Evolutionary conservation across 73 alveolate species (phyloP).

Genomic region (Uronychia binucleata): DNA sequence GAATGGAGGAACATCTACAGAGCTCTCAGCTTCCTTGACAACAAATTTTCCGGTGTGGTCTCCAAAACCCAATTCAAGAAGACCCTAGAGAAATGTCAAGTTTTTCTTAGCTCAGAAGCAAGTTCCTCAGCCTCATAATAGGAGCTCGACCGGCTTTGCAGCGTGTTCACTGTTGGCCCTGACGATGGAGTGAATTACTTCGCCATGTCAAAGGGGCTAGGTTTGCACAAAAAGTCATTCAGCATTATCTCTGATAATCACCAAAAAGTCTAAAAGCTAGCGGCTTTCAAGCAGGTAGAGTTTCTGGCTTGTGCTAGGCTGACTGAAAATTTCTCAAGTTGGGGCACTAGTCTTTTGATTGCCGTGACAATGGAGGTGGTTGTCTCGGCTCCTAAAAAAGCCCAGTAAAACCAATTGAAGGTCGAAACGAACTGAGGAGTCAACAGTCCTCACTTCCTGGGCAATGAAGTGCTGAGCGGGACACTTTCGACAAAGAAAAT

Average conservation of each 20-base stretch:
- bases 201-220: not conserved
- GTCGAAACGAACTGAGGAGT: too few species aligned
- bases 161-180: not conserved
- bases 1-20: constrained; percentile 19
- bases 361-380: not conserved
- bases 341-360: too few species aligned
- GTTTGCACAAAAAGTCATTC: not conserved
- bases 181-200: not conserved
- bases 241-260: not conserved
- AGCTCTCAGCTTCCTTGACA: not conserved
- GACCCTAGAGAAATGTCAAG: not conserved
- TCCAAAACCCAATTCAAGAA: not conserved
- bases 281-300: not conserved
- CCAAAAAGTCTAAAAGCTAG: not conserved
- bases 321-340: too few species aligned
- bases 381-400: not conserved
- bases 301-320: too few species aligned
- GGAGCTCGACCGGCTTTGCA: not conserved
- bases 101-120: not conserved
- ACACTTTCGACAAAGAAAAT: not conserved
- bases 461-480: not conserved
- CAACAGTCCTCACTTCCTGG: not conserved
- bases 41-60: not conserved
- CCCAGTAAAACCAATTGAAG: not conserved
- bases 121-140: too few species aligned